Base-by-base conservation (phyloP, 257 asterid genomes). In the Jacaranda mimosifolia region DNA sequence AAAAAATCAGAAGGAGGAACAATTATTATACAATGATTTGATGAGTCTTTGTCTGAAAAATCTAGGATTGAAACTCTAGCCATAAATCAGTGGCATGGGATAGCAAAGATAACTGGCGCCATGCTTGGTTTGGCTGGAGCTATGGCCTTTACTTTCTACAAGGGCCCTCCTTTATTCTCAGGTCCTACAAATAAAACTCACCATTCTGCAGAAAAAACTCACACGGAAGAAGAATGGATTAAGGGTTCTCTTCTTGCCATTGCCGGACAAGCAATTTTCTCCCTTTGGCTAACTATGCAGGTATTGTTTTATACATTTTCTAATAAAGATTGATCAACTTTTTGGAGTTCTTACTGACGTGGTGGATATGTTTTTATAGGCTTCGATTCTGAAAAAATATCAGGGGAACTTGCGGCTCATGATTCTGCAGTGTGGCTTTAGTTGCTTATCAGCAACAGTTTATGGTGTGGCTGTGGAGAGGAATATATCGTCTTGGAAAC, bases 211-310 rank as follows among this genome's bases (percentile, higher is more conserved):
- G 68, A 52, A 19, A 83, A 63, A 18, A 13, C 63, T 38, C 75
- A 65, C 60, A 65, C 83, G 9, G 79, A 73, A 78, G 84, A 81
- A 32, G 89, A 89, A 19, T 89, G 93, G 91, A 81, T 89, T 26
- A 91, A 85, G 80, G 97, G 97, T 39, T 83, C 91, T 46, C 70
- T 88, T 51, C 75, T 91, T 77, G 63, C 87, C 79, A 79, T 91
- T 15, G 79, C 79, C 58, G 86, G 86, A 6, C 85, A 83, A 70
- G 10, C 82, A 18, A 42, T 84, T 17, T 89, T 87, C 85, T 76
- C 95, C 66, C 9, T 86, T 3, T 91, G 95, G 93, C 81, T 91
- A 15, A 85, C 85, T 14, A 76, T 89, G 89, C 97, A 91, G 94
- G 96, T 89, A 38, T 0, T 3, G 14, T 38, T 40, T 40, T 40